Evolutionary conservation across 768 basidiomycete genomes (phyloP).

Genomic region (Amylocystis lapponica): DNA sequence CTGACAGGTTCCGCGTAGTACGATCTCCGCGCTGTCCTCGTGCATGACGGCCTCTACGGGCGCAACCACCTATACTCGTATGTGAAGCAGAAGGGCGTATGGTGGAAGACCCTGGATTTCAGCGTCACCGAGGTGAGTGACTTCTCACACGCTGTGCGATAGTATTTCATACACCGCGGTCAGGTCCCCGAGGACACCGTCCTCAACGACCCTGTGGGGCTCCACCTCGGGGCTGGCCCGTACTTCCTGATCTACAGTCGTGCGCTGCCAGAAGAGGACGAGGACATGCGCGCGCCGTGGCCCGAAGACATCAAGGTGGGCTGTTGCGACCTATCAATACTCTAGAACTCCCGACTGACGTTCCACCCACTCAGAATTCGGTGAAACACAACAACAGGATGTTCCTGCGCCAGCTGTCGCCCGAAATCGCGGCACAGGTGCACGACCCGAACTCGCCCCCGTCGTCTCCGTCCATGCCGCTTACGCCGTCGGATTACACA

Average conservation of each 20-base stretch:
- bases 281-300: slow-evolving; percentile 21
- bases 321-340: background rate
- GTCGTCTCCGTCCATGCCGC: slow-evolving; percentile 10
- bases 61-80: slow-evolving; percentile 77
- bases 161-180: background rate
- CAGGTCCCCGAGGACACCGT: slow-evolving; percentile 71
- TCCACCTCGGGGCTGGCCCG: slow-evolving; percentile 74
- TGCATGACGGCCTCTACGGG: slow-evolving; percentile 75
- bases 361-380: slow-evolving; percentile 19
- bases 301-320: slow-evolving; percentile 26
- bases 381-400: slow-evolving; percentile 33
- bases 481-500: slow-evolving; percentile 16
- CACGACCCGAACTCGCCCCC: slow-evolving; percentile 20
- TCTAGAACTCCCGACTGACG: background rate
- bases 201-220: slow-evolving; percentile 60
- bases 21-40: slow-evolving; percentile 71
- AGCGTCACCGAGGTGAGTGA: slow-evolving; percentile 53
- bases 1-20: slow-evolving; percentile 41
- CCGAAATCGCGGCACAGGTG: slow-evolving; percentile 17
- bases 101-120: slow-evolving; percentile 82
- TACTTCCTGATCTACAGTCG: slow-evolving; percentile 70
- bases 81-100: slow-evolving; percentile 56
- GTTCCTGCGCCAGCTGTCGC: slow-evolving; percentile 30
- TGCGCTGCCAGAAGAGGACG: slow-evolving; percentile 21
- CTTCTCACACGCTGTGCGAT: background rate